A percentile compares a stretch with the other conserved stretches of the same genome.
These are phyloP conservation scores for Tetraselmis chui DNA, from an alignment of 139 green algal species.

Conservation along the genomic window DNA sequence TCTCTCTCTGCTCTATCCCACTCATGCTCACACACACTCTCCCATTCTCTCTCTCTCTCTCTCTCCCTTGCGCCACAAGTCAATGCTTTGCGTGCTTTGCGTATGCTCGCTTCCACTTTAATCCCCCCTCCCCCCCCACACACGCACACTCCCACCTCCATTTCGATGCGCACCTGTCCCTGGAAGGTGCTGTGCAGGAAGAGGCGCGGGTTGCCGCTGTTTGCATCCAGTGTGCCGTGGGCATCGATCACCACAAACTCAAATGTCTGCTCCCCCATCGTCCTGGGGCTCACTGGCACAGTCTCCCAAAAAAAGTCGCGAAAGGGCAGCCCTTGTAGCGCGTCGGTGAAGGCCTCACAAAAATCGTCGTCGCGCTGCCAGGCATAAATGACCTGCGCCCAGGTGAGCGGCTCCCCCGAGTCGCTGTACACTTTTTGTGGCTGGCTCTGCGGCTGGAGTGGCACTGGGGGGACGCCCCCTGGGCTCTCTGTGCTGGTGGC, in stretches of 20 bases:
- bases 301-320: background rate
- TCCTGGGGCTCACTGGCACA: background rate
- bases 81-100: no score
- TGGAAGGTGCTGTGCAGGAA: background rate
- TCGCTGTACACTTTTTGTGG: background rate
- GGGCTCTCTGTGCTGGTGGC: background rate
- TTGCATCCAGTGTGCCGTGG: background rate
- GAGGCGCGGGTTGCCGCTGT: background rate
- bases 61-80: no score
- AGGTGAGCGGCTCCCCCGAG: background rate
- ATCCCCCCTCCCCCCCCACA: no score
- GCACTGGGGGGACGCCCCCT: background rate
- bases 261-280: background rate
- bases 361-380: background rate
- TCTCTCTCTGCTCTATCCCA: no score
- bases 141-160: no score
- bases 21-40: no score
- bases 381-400: background rate
- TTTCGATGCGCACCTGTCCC: background rate
- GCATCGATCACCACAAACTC: background rate
- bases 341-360: background rate
- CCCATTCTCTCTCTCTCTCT: no score
- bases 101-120: no score
- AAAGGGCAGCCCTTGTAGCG: background rate
- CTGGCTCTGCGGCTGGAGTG: background rate